Evolutionary conservation across 129 eudicot species (phyloP).

Genomic region (Gnaphalium uliginosum): DNA sequence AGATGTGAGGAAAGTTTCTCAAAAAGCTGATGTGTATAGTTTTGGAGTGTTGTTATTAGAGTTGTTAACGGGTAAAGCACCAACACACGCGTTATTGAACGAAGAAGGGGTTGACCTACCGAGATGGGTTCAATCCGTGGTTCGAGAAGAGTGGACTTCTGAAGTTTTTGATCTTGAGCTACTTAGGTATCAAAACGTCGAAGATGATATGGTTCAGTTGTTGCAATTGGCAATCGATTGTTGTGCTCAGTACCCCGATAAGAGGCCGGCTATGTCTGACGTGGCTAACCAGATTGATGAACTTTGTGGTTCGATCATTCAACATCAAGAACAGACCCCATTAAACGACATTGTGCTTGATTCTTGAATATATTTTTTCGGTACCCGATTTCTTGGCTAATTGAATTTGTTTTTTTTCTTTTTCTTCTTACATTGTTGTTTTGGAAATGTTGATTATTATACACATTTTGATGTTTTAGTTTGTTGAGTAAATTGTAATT

Average conservation of each 20-base stretch:
- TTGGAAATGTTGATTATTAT: slow-evolving; percentile 31
- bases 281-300: slow-evolving; percentile 57
- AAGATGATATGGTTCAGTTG: slow-evolving; percentile 90
- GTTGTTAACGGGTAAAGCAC: slow-evolving; percentile 78
- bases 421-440: slow-evolving; percentile 16
- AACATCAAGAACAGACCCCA: slow-evolving; percentile 31
- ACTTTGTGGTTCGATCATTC: slow-evolving; percentile 49
- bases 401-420: slow-evolving; percentile 33
- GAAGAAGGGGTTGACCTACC: slow-evolving; percentile 97
- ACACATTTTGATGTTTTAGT: slow-evolving; percentile 33
- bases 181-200: slow-evolving; percentile 74
- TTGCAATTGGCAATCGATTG: slow-evolving; percentile 84
- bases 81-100: slow-evolving; percentile 59
- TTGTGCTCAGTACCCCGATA: slow-evolving; percentile 73
- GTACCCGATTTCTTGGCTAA: slow-evolving; percentile 20
- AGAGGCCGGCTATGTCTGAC: slow-evolving; percentile 66
- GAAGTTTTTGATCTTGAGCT: slow-evolving; percentile 86
- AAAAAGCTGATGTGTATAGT: slow-evolving; percentile 81
- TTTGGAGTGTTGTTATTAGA: slow-evolving; percentile 83
- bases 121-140: slow-evolving; percentile 91
- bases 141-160: slow-evolving; percentile 80
- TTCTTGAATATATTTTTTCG: slow-evolving; percentile 31
- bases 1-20: slow-evolving; percentile 63
- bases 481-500: slow-evolving; percentile 26
- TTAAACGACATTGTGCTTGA: slow-evolving; percentile 37